These are phyloP conservation scores for Boletales sp. DNA, from an alignment of 768 basidiomycete species.

Conservation along the genomic window DNA sequence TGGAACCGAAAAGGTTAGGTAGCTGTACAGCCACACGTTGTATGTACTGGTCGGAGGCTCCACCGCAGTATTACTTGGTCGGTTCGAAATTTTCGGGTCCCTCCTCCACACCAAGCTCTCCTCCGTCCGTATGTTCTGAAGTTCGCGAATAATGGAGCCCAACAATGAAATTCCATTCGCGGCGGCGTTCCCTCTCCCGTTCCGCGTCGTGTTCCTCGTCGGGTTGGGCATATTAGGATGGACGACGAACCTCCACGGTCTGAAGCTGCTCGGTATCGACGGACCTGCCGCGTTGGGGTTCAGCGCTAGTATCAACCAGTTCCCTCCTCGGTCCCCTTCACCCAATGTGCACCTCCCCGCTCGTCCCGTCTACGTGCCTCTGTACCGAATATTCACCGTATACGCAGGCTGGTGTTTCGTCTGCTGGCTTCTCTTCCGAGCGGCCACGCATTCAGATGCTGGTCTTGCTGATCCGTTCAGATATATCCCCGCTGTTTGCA, in stretches of 20 bases:
- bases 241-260: constrained; percentile 90
- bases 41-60: too few species aligned
- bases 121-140: constrained; percentile 7
- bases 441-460: constrained; percentile 53
- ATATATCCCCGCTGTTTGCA: constrained; percentile 69
- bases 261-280: constrained; percentile 73
- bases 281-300: constrained; percentile 68
- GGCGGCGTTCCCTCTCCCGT: constrained; percentile 80
- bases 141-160: constrained; percentile 25
- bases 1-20: too few species aligned
- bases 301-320: constrained; percentile 6
- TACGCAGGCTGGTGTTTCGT: constrained; percentile 60
- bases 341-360: constrained; percentile 25
- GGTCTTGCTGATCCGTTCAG: constrained; percentile 70
- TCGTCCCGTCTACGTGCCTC: constrained; percentile 46
- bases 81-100: background rate
- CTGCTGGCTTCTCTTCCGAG: constrained; percentile 69
- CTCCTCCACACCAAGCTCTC: background rate
- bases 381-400: constrained; percentile 63
- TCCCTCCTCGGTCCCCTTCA: constrained; percentile 21
- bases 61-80: too few species aligned
- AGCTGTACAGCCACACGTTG: too few species aligned
- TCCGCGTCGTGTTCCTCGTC: constrained; percentile 78
- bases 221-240: constrained; percentile 84
- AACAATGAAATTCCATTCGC: constrained; percentile 42